These are phyloP conservation scores for Galium porrigens DNA, from an alignment of 305 asterid species.

Conservation along the genomic window DNA sequence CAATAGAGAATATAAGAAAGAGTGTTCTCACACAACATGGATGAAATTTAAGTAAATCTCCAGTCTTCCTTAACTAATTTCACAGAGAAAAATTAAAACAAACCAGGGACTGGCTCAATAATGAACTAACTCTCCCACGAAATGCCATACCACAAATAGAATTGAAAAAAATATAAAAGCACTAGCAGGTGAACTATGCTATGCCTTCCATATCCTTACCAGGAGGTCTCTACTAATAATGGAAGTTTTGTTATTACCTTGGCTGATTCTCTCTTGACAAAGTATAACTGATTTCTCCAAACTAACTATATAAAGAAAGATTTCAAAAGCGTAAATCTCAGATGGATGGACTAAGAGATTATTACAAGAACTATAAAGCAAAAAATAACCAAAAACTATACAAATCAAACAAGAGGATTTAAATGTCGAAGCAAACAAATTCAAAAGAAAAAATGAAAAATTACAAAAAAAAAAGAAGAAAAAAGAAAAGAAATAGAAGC, in stretches of 20 bases:
- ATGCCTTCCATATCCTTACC: neutral
- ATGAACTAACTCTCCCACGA: neutral
- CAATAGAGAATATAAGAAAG: slow-evolving; percentile 15
- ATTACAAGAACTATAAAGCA: neutral
- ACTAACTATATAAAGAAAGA: neutral
- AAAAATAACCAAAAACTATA: neutral
- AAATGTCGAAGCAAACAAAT: neutral
- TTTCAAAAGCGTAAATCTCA: neutral
- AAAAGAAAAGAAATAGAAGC: slow-evolving; percentile 11
- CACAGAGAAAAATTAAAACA: neutral
- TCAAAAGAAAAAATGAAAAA: neutral
- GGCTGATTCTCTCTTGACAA: neutral
- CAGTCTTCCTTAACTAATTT: neutral
- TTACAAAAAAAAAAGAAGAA: neutral
- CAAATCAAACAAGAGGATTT: neutral
- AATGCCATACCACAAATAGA: neutral
- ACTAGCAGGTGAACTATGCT: neutral
- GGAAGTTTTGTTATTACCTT: neutral
- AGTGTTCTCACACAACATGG: neutral
- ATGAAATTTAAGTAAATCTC: neutral
- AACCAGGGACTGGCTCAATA: neutral
- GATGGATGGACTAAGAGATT: neutral
- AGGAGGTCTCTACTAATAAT: neutral
- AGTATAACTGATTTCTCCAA: neutral
- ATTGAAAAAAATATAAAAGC: neutral